phyloP scores from a whole-genome alignment of 768 basidiomycete species.

The Mycena belliarum region DNA sequence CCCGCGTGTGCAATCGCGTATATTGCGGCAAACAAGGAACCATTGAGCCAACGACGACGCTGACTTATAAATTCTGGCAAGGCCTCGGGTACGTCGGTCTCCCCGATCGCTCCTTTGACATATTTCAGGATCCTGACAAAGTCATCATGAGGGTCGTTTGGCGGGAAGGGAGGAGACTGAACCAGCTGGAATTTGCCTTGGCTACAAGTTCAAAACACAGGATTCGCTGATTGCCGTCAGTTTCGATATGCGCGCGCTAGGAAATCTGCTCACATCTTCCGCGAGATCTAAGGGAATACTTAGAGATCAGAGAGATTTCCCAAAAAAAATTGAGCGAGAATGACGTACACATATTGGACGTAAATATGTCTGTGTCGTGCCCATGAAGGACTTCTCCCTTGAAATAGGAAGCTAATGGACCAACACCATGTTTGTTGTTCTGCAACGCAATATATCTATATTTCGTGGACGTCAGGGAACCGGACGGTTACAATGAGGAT shows the following conservation, averaged over 20 bases:
- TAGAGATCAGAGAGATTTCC: constrained; percentile 13
- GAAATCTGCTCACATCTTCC: constrained; percentile 65
- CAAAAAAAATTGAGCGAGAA: too few relatives aligned
- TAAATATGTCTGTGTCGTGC: constrained; percentile 87
- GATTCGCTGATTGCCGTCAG: constrained; percentile 58
- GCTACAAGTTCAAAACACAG: constrained; percentile 81
- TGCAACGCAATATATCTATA: constrained; percentile 81
- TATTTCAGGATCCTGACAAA: constrained; percentile 90
- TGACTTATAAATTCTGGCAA: constrained; percentile 94
- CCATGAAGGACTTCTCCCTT: constrained; percentile 90
- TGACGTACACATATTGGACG: constrained; percentile 90
- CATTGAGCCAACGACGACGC: constrained; percentile 86
- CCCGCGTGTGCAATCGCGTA: constrained; percentile 90
- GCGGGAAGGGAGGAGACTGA: constrained; percentile 19
- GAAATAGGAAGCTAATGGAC: constrained; percentile 95
- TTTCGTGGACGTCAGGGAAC: not conserved
- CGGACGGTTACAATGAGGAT: not conserved
- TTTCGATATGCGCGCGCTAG: not conserved
- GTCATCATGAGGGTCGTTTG: constrained; percentile 11
- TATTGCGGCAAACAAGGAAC: constrained; percentile 92
- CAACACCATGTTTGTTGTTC: constrained; percentile 78
- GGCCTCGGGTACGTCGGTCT: constrained; percentile 92
- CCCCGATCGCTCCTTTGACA: constrained; percentile 89
- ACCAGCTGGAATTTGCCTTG: constrained; percentile 80
- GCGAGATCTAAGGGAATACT: constrained; percentile 63